Evolutionary conservation across 2,329 filamentous ascomycete genomes (phyloP).

Genomic region (Aspergillus calidoustus): DNA sequence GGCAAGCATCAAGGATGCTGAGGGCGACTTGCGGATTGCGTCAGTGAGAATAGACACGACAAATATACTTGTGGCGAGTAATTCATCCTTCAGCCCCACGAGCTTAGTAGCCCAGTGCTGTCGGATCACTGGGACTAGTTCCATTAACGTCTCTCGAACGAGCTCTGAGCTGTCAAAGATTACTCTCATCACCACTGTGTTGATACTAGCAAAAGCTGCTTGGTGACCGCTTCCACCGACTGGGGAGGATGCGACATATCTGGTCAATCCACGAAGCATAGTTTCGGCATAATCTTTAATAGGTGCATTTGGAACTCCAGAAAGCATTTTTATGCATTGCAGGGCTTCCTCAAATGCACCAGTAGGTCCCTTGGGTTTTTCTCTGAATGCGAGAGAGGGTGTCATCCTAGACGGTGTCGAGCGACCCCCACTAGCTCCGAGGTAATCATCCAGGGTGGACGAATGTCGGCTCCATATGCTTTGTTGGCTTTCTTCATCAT

Average conservation of each 20-base stretch:
- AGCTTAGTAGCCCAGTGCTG: constrained; percentile 78
- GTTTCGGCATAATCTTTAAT: constrained; percentile 60
- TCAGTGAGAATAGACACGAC: constrained; percentile 65
- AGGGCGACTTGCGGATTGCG: constrained; percentile 38
- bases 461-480: constrained; percentile 35
- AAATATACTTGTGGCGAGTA: constrained; percentile 72
- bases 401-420: constrained; percentile 38
- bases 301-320: constrained; percentile 70
- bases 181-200: constrained; percentile 68
- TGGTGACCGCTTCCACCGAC: constrained; percentile 69
- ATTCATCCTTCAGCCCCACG: constrained; percentile 71
- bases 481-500: constrained; percentile 34
- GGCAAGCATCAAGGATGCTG: constrained; percentile 45
- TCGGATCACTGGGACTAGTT: constrained; percentile 72
- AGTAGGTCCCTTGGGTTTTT: constrained; percentile 35
- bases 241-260: constrained; percentile 65
- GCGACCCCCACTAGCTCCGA: constrained; percentile 31
- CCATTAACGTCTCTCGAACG: constrained; percentile 62
- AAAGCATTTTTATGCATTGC: constrained; percentile 67
- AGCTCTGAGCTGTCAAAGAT: constrained; percentile 71
- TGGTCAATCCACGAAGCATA: constrained; percentile 61
- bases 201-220: constrained; percentile 75
- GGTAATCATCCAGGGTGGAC: constrained; percentile 33
- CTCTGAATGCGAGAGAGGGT: constrained; percentile 31
- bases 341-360: constrained; percentile 60